Evolutionary conservation across 371 early-diverging fungal genomes (phyloP), one percentile per base, ranked within the genome.

Genomic region (Mortierella sp.): DNA sequence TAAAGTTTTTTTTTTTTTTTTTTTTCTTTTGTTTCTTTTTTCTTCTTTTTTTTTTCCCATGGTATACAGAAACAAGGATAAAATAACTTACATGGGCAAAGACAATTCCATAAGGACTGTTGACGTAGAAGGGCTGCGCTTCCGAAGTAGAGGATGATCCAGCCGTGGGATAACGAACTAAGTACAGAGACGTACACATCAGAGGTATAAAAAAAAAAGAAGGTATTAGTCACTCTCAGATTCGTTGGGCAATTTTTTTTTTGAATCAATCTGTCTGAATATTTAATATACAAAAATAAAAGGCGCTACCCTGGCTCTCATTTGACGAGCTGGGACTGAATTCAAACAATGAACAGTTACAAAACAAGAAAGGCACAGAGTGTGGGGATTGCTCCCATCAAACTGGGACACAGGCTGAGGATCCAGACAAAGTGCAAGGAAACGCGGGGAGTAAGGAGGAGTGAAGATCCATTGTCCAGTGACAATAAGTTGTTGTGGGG

Each of bases 41-140:
- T 35, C 6, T 35, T 8, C 35, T 43, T 12, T 32, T 47, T 26
- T 32, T 37, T 43, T 66, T 66, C 66, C 58, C 66, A 66, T 43
- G 54, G 20, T 35, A 18, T 12, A 1, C 24, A 35, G 40, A 40
- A 39, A 40, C 43, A 18, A 3, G 5, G 16, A 14, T 18, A 22
- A 32, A 51, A 57, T 12, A 0, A 68, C 84, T 84, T 92, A 96
- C 95, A 86, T 99, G 99, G 40, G 96, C 98, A 83, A 98, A 91
- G n/a, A 93, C 95, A 61, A 99, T 91, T 49, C 99, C 99, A 77
- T 98, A 99, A 49, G 99, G 99, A 73, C 95, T 93, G 90, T 99
- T 99, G 84, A 99, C 99, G 84, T 98, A 99, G 84, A 99, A 97
- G 35, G 99, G 99, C 87, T 99, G 98, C 26, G 98, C 98, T 87